Evolutionary conservation across 2,329 filamentous ascomycete genomes (phyloP), one percentile per base, ranked within the genome.

Genomic region (Fusarium lyarnte): DNA sequence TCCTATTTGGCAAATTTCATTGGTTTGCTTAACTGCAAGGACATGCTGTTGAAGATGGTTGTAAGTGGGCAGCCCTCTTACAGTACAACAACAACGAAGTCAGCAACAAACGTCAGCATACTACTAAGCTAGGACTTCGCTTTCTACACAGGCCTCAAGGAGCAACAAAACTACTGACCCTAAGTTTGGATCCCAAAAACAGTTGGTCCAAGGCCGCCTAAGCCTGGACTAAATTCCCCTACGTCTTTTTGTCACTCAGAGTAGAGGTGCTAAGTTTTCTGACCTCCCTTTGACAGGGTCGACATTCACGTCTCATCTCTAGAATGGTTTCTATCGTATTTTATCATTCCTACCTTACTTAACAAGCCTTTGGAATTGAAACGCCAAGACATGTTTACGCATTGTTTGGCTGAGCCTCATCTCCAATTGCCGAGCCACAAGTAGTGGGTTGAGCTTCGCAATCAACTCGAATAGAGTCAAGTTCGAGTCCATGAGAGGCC

Each of bases 401-500:
- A 58, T 51, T 25, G 33, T 33, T 33, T 39, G 31, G 39, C 64
- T 66, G 41, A 67, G 64, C 64, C 64, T 73, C 66, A 57, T 36
- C 25, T 39, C 29, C n/a, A 31, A 51, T 17, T 45, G 55, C 47
- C 53, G 36, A 72, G 70, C 70, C 70, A 66, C 57, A 35, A 51
- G 52, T 29, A 45, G 64, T 70, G 69, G 65, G 27, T 64, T 52
- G 25, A 14, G 64, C 49, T 57, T 73, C 55, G 42, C 41, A 66
- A 51, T 29, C 45, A 58, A 23, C 33, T 66, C 10, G 21, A 47
- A 23, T 17, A 45, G 16, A 29, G 25, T 33, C 21, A 42, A 47
- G 36, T n/a, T 53, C 33, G 7, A 53, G 49, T 53, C 49, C 19
- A 31, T 16, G 54, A 71, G 70, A 73, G 70, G 66, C 70, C 70